phyloP scores from a whole-genome alignment of 2,329 filamentous ascomycete species.

The Leptographium procerum region DNA sequence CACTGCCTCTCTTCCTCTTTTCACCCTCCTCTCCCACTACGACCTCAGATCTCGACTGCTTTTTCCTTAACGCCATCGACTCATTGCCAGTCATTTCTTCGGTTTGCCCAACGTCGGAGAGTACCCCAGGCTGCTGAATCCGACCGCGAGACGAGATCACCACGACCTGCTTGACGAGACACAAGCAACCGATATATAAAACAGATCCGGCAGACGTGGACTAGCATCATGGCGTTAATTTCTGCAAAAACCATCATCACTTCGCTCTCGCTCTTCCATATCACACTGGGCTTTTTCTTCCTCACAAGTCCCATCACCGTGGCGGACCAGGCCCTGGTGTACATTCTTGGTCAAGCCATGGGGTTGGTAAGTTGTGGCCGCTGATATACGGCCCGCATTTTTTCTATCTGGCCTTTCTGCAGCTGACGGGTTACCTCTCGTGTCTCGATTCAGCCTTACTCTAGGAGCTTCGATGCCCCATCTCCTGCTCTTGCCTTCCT shows the following conservation, averaged over 20 bases:
- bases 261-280: conserved; percentile 70
- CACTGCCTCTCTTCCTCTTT: too few species aligned
- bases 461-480: conserved; percentile 55
- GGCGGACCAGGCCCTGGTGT: conserved; percentile 70
- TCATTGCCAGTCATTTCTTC: too few species aligned
- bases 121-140: too few species aligned
- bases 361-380: conserved; percentile 48
- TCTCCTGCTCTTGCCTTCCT: conserved; percentile 65
- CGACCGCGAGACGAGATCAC: neutral
- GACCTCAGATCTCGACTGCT: too few species aligned
- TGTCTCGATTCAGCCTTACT: conserved; percentile 39
- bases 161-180: neutral
- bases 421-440: neutral
- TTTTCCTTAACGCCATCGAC: too few species aligned
- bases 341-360: conserved; percentile 73
- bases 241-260: conserved; percentile 73
- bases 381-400: neutral
- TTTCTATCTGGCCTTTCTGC: neutral
- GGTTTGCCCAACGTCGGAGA: too few species aligned
- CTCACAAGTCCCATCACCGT: conserved; percentile 60
- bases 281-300: conserved; percentile 76
- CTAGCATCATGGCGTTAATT: conserved; percentile 62
- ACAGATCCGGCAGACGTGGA: neutral
- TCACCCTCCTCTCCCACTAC: too few species aligned
- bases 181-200: neutral